Evolutionary conservation across 257 asterid genomes (phyloP).

Genomic region (Salvia splendens): DNA sequence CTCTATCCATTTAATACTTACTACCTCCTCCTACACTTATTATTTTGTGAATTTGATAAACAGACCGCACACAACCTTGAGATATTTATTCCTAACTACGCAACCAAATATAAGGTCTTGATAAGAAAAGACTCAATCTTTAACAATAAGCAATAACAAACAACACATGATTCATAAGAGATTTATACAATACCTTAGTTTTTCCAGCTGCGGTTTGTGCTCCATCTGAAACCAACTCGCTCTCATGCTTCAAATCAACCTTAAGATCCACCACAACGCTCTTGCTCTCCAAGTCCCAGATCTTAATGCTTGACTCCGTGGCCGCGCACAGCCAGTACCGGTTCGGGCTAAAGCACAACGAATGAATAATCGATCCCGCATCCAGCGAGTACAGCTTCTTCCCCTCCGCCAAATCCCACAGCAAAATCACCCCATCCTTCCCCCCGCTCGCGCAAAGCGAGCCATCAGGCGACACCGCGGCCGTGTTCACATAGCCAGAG

Average conservation of each 20-base stretch:
- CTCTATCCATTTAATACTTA: no score
- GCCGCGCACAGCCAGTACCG: constrained; percentile 98
- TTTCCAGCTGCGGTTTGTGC: constrained; percentile 47
- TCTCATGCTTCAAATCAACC: constrained; percentile 73
- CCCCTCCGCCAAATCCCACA: constrained; percentile 95
- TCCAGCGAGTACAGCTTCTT: constrained; percentile 77
- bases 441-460: constrained; percentile 91
- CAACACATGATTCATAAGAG: no score
- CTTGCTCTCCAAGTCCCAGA: constrained; percentile 62
- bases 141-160: neutral
- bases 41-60: no score
- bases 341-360: constrained; percentile 91
- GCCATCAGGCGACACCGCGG: constrained; percentile 84
- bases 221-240: constrained; percentile 54
- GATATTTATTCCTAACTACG: neutral
- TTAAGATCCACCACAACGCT: constrained; percentile 59
- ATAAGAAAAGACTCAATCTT: neutral
- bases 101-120: neutral
- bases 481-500: constrained; percentile 71
- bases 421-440: constrained; percentile 75
- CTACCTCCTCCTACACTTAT: no score
- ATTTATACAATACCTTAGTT: no score
- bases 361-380: constrained; percentile 69
- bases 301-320: constrained; percentile 77
- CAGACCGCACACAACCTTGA: no score